Evolutionary conservation across 2,329 filamentous ascomycete species (phyloP), one percentile per base, ranked within the genome.

Genomic region (Cytospora chrysosperma): DNA sequence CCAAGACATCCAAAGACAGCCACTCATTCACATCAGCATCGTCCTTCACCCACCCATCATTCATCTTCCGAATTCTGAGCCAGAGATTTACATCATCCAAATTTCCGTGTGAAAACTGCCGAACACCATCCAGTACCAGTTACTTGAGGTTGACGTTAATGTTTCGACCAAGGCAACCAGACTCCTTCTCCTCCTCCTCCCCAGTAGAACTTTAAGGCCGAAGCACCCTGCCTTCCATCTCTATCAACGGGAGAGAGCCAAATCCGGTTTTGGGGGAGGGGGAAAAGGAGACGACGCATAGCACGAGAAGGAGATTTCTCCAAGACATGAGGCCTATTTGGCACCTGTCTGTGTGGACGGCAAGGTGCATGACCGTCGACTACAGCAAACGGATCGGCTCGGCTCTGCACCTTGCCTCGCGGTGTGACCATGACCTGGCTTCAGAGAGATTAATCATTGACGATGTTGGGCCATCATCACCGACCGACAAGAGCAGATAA

Each of bases 251-350:
- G 17, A 63, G 27, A 24, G 13, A 34, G 32, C 28, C 17, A 26
- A 26, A 54, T 30, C 34, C 50, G 40, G 9, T 51, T 21, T 15
- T 50, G 17, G 19, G 34, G 40, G 34, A 50, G 54, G n/a, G 7
- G 47, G 13, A 30, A 4, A n/a, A 21, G 15, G 10, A 37, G 28
- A 51, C 28, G 15, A 30, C 47, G 8, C 8, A 32, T 10, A 32
- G 8, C 30, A 59, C 32, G 52, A 52, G 43, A 37, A 59, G 63
- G 60, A 65, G 56, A 65, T 65, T 59, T 63, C 32, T 53, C 56
- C 63, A 63, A 65, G 63, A 65, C 63, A 65, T 43, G 17, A 27
- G n/a, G 50, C 43, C 52, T 50, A 47, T 49, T 47, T 28, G 50
- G 51, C 47, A 53, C 47, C 50, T 51, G 37, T 27, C 40, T 55